A percentile compares a stretch with the other conserved stretches of the same genome.
phyloP scores from a whole-genome alignment of 768 basidiomycete species.

The Mycena venus region DNA sequence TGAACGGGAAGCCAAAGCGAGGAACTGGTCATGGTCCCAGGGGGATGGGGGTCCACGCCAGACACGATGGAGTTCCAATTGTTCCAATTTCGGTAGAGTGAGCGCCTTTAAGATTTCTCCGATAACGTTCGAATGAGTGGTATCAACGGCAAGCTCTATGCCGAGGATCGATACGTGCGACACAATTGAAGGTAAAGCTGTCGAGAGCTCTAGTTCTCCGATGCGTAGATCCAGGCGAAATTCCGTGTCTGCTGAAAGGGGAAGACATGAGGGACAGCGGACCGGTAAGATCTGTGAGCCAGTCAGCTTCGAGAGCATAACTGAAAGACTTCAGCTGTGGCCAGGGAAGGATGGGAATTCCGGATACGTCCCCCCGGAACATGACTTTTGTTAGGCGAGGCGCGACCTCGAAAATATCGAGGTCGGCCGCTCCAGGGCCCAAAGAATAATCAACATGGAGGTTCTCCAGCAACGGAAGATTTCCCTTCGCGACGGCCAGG shows the following conservation, averaged over 20 bases:
- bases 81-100: neutral
- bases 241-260: neutral
- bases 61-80: neutral
- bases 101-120: neutral
- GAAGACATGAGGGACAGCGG: neutral
- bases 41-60: too few species aligned
- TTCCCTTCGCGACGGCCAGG: neutral
- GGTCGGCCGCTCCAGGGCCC: too few species aligned
- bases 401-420: neutral
- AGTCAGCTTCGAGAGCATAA: neutral
- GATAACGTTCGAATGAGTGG: too few species aligned
- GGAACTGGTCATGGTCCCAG: neutral
- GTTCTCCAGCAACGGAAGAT: neutral
- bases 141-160: too few species aligned
- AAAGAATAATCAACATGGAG: neutral
- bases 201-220: too few species aligned
- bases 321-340: neutral
- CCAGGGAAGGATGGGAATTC: neutral
- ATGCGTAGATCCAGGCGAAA: neutral
- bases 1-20: neutral
- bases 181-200: too few species aligned
- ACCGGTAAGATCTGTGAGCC: too few species aligned
- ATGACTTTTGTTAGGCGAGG: neutral
- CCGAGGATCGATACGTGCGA: too few species aligned
- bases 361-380: neutral